phyloP scores from a whole-genome alignment of 2,329 filamentous ascomycete genomes.

The Aspergillus fijiensis region DNA sequence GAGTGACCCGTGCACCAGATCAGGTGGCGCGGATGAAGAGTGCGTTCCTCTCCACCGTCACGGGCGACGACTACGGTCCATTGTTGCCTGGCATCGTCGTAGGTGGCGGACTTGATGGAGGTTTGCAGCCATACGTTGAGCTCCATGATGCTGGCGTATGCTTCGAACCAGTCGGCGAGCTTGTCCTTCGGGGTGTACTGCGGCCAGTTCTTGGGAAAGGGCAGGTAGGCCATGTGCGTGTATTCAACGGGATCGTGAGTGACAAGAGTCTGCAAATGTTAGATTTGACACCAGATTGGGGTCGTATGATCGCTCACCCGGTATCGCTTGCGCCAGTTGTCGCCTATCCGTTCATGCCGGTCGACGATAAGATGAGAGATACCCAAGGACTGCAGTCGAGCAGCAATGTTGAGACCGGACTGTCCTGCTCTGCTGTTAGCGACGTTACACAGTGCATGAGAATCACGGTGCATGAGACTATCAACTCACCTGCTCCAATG shows the following conservation, averaged over 20 bases:
- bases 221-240: slow-evolving; percentile 40
- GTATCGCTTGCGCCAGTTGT: slow-evolving; percentile 55
- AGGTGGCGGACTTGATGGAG: slow-evolving; percentile 40
- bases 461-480: not conserved
- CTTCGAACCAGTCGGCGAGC: slow-evolving; percentile 51
- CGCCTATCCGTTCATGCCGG: slow-evolving; percentile 46
- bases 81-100: slow-evolving; percentile 36
- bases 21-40: slow-evolving; percentile 45
- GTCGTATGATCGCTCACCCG: slow-evolving; percentile 26
- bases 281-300: not conserved
- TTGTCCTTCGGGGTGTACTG: slow-evolving; percentile 49
- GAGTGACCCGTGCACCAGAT: slow-evolving; percentile 51
- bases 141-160: slow-evolving; percentile 51
- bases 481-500: slow-evolving; percentile 39
- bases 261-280: slow-evolving; percentile 33
- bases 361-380: slow-evolving; percentile 48
- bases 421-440: slow-evolving; percentile 33
- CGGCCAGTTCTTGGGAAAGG: slow-evolving; percentile 45
- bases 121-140: slow-evolving; percentile 49
- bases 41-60: slow-evolving; percentile 27
- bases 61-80: slow-evolving; percentile 41
- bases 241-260: slow-evolving; percentile 44
- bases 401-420: slow-evolving; percentile 44
- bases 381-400: slow-evolving; percentile 43
- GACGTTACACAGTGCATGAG: not conserved